Conservation (phyloP, 345 rosid genomes). For the Pugionium cornutum region DNA sequence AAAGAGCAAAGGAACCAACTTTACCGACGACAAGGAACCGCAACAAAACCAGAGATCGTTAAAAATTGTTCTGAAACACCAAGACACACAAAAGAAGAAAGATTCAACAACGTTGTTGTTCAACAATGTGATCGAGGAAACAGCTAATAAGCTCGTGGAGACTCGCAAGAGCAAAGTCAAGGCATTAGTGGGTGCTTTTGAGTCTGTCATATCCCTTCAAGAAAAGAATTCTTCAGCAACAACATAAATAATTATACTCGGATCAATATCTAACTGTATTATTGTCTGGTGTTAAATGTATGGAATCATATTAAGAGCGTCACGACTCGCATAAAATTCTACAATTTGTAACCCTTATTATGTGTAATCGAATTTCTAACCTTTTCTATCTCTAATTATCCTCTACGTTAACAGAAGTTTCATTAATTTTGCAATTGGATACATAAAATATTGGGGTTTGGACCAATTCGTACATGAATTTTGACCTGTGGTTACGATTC, state of each 20-base stretch:
- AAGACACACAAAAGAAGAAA: conserved; percentile 60
- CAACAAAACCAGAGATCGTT: conserved; percentile 29
- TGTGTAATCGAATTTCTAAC: not conserved
- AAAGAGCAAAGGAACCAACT: conserved; percentile 46
- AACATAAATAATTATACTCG: conserved; percentile 1
- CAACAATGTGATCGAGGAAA: conserved; percentile 89
- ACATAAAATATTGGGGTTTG: too few relatives aligned
- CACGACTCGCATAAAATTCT: conserved; percentile 1
- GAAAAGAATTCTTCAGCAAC: conserved; percentile 47
- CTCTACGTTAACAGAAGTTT: not conserved
- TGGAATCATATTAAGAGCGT: conserved; percentile 2
- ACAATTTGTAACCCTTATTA: not conserved
- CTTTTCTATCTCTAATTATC: not conserved
- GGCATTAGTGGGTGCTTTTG: conserved; percentile 96
- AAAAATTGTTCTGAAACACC: conserved; percentile 63
- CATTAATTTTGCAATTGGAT: conserved; percentile 2
- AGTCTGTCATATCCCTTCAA: conserved; percentile 77
- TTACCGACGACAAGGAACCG: conserved; percentile 16
- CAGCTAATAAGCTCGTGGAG: conserved; percentile 82
- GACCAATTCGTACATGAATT: too few relatives aligned
- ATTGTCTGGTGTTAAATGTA: not conserved
- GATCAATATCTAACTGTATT: not conserved
- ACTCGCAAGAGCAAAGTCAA: conserved; percentile 89
- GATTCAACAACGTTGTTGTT: conserved; percentile 59
- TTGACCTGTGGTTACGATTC: too few relatives aligned